Percentiles rank a stretch among this genome's conserved stretches.
These are phyloP conservation scores for Crepidotus sp. DNA, from an alignment of 1,284 basidiomycete genomes.

Conservation along the genomic window DNA sequence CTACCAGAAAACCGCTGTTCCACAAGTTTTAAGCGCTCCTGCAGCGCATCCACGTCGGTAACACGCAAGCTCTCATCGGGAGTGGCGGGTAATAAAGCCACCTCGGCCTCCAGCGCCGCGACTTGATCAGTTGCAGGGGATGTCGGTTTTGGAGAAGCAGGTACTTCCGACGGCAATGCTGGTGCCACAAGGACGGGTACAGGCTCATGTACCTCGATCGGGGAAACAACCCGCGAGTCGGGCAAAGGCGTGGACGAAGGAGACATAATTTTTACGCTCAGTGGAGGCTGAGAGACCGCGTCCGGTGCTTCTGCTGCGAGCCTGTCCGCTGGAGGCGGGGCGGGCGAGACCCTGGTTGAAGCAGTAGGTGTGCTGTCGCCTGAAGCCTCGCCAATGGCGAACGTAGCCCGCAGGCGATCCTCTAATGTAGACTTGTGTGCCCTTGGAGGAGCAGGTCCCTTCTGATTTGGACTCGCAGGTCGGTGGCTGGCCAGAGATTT, in stretches of 20 bases:
- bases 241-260: constrained; percentile 39
- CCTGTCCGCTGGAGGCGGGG: constrained; percentile 24
- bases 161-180: not conserved
- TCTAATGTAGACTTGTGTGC: constrained; percentile 53
- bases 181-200: constrained; percentile 5
- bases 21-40: constrained; percentile 54
- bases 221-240: constrained; percentile 30
- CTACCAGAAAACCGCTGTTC: constrained; percentile 66
- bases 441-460: constrained; percentile 19
- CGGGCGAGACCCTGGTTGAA: constrained; percentile 35
- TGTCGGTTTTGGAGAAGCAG: constrained; percentile 6
- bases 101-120: constrained; percentile 5
- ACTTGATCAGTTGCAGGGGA: constrained; percentile 1
- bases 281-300: constrained; percentile 1
- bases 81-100: not conserved
- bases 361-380: constrained; percentile 34
- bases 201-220: constrained; percentile 5
- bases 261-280: constrained; percentile 25
- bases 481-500: constrained; percentile 54
- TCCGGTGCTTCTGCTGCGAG: constrained; percentile 8
- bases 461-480: constrained; percentile 33
- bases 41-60: constrained; percentile 46
- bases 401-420: constrained; percentile 58
- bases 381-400: constrained; percentile 48
- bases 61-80: constrained; percentile 18